Conservation (phyloP, 2,329 filamentous ascomycete species). For the Alternaria viburni region DNA sequence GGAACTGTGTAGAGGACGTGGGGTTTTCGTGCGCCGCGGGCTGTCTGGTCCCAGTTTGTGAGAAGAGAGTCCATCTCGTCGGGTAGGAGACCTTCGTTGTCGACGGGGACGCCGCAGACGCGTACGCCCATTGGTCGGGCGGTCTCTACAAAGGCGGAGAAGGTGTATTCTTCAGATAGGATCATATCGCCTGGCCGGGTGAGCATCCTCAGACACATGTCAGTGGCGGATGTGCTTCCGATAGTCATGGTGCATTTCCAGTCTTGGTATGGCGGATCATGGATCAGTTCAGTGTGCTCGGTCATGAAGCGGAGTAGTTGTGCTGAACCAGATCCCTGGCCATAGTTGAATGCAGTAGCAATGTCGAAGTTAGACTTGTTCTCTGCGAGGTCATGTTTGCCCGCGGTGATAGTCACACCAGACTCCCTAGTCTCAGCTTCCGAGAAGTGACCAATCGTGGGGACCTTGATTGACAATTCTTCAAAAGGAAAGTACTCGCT, state of each 20-base stretch:
- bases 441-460: conserved; percentile 71
- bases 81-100: conserved; percentile 69
- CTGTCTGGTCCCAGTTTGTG: conserved; percentile 67
- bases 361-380: conserved; percentile 74
- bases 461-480: conserved; percentile 75
- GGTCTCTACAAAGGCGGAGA: conserved; percentile 75
- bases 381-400: conserved; percentile 81
- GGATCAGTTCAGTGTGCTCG: conserved; percentile 93
- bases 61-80: conserved; percentile 68
- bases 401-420: conserved; percentile 68
- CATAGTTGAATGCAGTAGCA: conserved; percentile 90
- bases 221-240: conserved; percentile 84
- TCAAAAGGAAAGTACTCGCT: conserved; percentile 93
- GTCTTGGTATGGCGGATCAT: conserved; percentile 85
- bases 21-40: conserved; percentile 65
- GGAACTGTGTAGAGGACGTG: conserved; percentile 74
- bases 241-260: conserved; percentile 86
- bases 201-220: conserved; percentile 84
- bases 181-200: conserved; percentile 77
- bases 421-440: conserved; percentile 68
- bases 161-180: conserved; percentile 90
- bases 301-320: conserved; percentile 90
- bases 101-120: conserved; percentile 67
- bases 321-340: conserved; percentile 81
- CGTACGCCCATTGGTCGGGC: conserved; percentile 67